Conservation (phyloP, 345 rosid genomes). For the Camelina sativa region DNA sequence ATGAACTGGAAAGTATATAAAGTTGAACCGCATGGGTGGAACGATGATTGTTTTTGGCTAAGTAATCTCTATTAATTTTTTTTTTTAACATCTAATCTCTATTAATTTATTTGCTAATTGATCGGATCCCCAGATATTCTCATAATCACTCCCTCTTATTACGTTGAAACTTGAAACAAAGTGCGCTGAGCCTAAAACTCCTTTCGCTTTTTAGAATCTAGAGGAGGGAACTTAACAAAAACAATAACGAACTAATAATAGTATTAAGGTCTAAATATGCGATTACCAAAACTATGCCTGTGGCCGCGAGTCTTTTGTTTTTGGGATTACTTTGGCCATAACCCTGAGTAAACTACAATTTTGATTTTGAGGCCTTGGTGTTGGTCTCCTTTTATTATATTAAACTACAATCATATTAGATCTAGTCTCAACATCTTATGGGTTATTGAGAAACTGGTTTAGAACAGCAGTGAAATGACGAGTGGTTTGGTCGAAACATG, state of each 20-base stretch:
- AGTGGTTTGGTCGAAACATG: not conserved
- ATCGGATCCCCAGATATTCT: slow-evolving; percentile 44
- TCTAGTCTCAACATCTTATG: not conserved
- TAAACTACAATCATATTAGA: not conserved
- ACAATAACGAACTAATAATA: not conserved
- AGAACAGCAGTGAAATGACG: not conserved
- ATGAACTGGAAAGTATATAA: slow-evolving; percentile 45
- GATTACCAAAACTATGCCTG: slow-evolving; percentile 1
- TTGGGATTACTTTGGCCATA: not conserved
- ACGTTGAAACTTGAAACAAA: slow-evolving; percentile 44
- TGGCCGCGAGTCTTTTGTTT: not conserved
- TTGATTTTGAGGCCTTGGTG: not conserved
- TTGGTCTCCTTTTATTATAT: not conserved
- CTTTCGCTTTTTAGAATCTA: slow-evolving; percentile 42
- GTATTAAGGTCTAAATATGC: not conserved
- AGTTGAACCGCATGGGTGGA: slow-evolving; percentile 43
- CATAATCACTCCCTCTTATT: slow-evolving; percentile 35
- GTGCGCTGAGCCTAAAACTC: slow-evolving; percentile 15
- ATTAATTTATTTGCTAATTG: slow-evolving; percentile 27
- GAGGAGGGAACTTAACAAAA: slow-evolving; percentile 9
- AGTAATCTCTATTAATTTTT: slow-evolving; percentile 1
- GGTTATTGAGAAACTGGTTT: not conserved
- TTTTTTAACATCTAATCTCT: too few relatives aligned
- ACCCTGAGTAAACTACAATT: not conserved
- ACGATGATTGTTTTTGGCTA: slow-evolving; percentile 42